Evolutionary conservation across 306 rosid genomes (phyloP), one percentile per base, ranked within the genome.

Genomic region (Corylus avellana): DNA sequence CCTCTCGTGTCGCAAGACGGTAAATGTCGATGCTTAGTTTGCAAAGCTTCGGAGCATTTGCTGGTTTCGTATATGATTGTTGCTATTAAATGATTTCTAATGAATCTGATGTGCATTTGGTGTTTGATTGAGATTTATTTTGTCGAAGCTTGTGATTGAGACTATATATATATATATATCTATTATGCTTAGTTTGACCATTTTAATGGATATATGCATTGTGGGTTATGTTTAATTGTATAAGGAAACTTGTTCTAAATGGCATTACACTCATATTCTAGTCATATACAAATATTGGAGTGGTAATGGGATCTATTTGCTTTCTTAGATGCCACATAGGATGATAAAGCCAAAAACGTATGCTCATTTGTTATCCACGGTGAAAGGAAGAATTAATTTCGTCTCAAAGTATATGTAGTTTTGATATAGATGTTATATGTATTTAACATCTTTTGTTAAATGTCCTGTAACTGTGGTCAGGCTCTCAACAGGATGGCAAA

Each of bases 1-100:
- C 99, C 99, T 73, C 99, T 95, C 22, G 44, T 91, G 64, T 46
- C 98, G 10, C 99, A 93, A 59, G 97, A 95, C 10, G 99, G 99
- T 92, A 74, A 72, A 69, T 59, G 77, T 78, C 54, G 3, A 12
- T 75, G n/a, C 57, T 62, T 14, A 29, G 25, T 70, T 20, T 25
- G 1, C 3, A 39, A 47, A 7, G 17, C 46, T 16, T 4, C 66
- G 9, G 12, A 12, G 4, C 66, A 25, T 29, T 54, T 77, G 55
- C 16, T 50, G 53, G 3, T 39, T 46, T 59, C 2, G 13, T 6
- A 7, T 63, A 37, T 32, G 12, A 18, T 13, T 37, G 39, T 17
- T 0, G 3, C 0, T 66, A 14, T 18, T 8, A 18, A 63, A 37
- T 66, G 48, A n/a, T 66, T 39, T 39, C 22, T 39, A 66, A 2